Evolutionary conservation across 371 early-diverging fungal species (phyloP).

Genomic region (Smittium culicis): DNA sequence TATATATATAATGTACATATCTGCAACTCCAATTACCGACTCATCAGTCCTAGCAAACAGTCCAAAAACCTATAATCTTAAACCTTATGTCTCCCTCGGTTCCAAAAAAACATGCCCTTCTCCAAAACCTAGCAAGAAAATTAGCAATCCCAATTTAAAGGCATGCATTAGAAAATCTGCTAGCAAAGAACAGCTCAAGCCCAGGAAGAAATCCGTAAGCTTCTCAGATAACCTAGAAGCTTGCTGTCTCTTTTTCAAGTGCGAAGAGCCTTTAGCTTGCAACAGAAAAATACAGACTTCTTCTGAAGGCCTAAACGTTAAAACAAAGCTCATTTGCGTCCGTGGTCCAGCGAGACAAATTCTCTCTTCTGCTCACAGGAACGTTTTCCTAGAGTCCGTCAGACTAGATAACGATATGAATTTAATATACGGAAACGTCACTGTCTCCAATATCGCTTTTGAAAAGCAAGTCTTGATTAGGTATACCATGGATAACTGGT

Average conservation of each 20-base stretch:
- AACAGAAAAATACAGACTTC: not conserved
- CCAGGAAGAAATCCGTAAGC: not conserved
- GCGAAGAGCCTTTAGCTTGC: not conserved
- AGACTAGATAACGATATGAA: not conserved
- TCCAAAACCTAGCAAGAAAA: not conserved
- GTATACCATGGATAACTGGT: conserved; percentile 56
- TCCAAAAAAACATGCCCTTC: not conserved
- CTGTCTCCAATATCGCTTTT: conserved; percentile 63
- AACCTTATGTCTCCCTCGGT: not conserved
- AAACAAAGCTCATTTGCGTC: not conserved
- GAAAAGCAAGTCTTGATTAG: conserved; percentile 55
- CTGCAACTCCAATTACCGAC: not conserved
- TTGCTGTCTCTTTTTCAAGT: not conserved
- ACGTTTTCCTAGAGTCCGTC: not conserved
- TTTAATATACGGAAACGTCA: conserved; percentile 20
- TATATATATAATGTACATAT: not conserved
- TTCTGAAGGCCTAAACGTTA: not conserved
- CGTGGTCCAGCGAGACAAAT: not conserved
- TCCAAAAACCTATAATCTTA: not conserved
- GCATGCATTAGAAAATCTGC: not conserved
- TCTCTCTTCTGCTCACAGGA: not conserved
- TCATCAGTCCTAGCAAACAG: not conserved
- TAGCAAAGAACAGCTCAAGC: not conserved
- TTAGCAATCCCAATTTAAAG: not conserved
- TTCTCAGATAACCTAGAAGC: not conserved